These are phyloP conservation scores for Draba incana DNA, from an alignment of 345 rosid species.

Conservation along the genomic window DNA sequence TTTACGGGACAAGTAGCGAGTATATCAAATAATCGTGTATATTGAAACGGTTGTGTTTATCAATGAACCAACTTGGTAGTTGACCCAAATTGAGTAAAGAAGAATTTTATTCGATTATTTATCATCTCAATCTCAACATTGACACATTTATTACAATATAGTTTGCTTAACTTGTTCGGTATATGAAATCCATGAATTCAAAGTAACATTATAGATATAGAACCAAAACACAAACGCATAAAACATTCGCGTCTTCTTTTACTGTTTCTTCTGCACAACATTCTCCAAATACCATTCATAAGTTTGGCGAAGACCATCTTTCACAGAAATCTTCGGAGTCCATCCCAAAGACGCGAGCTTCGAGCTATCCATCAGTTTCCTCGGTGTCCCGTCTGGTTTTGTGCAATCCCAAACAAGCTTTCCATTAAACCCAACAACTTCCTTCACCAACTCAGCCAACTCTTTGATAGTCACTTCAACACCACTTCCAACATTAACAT, in stretches of 20 bases:
- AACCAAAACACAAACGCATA: slow-evolving; percentile 18
- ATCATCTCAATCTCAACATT: slow-evolving; percentile 26
- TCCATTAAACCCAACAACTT: slow-evolving; percentile 86
- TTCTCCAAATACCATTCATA: slow-evolving; percentile 90
- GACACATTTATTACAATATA: slow-evolving; percentile 8
- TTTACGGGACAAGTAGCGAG: too few species aligned
- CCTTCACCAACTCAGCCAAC: slow-evolving; percentile 88
- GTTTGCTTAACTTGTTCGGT: slow-evolving; percentile 2
- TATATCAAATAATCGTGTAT: too few species aligned
- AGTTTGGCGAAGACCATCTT: slow-evolving; percentile 80
- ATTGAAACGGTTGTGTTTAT: background rate
- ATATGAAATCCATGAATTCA: slow-evolving; percentile 14
- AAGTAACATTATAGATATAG: slow-evolving; percentile 16
- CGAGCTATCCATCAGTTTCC: slow-evolving; percentile 95
- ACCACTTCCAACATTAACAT: slow-evolving; percentile 91
- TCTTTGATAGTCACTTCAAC: slow-evolving; percentile 89
- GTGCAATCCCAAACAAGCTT: slow-evolving; percentile 83
- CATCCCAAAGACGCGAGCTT: slow-evolving; percentile 81
- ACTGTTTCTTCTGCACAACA: slow-evolving; percentile 45
- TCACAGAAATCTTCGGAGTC: slow-evolving; percentile 68
- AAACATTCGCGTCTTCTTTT: background rate
- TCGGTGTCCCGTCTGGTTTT: slow-evolving; percentile 92
- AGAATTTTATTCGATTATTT: slow-evolving; percentile 4
- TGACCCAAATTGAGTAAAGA: background rate
- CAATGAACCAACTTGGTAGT: background rate